These are phyloP conservation scores for Epichloe coenophiala DNA, from an alignment of 2,329 filamentous ascomycete species.

Conservation along the genomic window DNA sequence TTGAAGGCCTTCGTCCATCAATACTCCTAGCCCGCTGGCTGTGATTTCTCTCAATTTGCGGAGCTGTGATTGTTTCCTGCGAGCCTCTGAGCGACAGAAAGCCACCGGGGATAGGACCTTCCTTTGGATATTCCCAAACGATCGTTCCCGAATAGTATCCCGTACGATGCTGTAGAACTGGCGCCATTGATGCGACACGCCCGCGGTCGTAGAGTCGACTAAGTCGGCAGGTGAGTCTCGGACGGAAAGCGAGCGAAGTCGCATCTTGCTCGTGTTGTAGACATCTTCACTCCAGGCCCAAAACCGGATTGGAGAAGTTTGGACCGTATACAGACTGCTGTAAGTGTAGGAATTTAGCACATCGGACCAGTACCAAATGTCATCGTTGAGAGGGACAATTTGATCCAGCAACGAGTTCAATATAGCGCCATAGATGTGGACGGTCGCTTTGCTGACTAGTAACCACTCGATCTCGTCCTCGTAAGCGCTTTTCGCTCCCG, in stretches of 20 bases:
- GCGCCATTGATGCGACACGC: conserved; percentile 41
- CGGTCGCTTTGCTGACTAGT: conserved; percentile 75
- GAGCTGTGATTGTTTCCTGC: conserved; percentile 58
- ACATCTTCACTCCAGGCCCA: conserved; percentile 61
- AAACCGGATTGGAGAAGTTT: conserved; percentile 67
- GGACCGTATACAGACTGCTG: conserved; percentile 71
- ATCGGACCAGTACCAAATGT: conserved; percentile 94
- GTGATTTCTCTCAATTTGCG: conserved; percentile 65
- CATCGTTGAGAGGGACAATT: conserved; percentile 70
- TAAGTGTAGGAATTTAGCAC: conserved; percentile 65
- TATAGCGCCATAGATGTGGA: conserved; percentile 77
- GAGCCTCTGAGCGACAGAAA: conserved; percentile 58
- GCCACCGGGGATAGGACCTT: conserved; percentile 68
- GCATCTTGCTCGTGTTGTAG: conserved; percentile 44
- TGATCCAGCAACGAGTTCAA: conserved; percentile 67
- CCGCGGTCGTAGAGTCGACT: conserved; percentile 21
- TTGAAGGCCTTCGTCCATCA: conserved; percentile 74
- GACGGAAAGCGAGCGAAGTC: conserved; percentile 24
- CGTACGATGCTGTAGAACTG: conserved; percentile 72
- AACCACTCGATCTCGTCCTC: conserved; percentile 82
- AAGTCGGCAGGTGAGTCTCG: conserved; percentile 17
- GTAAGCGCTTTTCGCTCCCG: conserved; percentile 33
- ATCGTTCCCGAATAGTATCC: conserved; percentile 60
- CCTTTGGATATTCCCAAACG: conserved; percentile 55
- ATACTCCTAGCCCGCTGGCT: conserved; percentile 71